Base-by-base conservation (phyloP, 2,329 filamentous ascomycete genomes). In the Calonectria honghensis region DNA sequence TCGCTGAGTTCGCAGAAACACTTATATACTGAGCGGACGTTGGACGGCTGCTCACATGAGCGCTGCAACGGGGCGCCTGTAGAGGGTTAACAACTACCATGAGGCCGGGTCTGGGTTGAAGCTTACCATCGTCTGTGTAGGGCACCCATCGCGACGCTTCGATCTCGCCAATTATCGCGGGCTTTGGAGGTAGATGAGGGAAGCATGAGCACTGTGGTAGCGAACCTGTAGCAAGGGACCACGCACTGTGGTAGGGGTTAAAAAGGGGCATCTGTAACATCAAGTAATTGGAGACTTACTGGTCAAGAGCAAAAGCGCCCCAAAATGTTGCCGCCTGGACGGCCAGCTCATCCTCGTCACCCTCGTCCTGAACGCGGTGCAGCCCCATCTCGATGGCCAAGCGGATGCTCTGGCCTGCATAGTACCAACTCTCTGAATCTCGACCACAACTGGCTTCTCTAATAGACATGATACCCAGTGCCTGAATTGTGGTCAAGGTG, bases 391-490 rank as follows among this genome's bases (percentile, higher is more conserved):
- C 94, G 48, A 95, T 87, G 37, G 93, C 93, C 75, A 95, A 89
- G 5, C 93, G 90, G 73, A 95, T 91, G 79, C 93, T 94, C 82
- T 94, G 91, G 1, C 94, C 93, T 3, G 92, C 91, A 76, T 94
- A 93, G 73, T 91, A 93, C 88, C 93, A 95, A 66, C 93, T 94
- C 76, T 93, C 91, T 37, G 92, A 94, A 79, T 95, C 93, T 41
- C 93, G 89, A 0, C 93, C 93, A 76, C 91, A 93, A 80, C 93
- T 95, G 4, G 92, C 93, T 84, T 96, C 93, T 52, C 94, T 87
- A 76, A 95, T 92, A 7, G 93, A 93, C 93, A 96, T 94, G 79
- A 96, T 90, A 7, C 93, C 93, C 24, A 96, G 85, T 1, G 94
- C 94, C 85, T 96, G 94, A 57, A 94, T 92, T 6, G 93, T 95